These are phyloP conservation scores for Tolypocladium album DNA, from an alignment of 2,329 filamentous ascomycete species.

Conservation along the genomic window DNA sequence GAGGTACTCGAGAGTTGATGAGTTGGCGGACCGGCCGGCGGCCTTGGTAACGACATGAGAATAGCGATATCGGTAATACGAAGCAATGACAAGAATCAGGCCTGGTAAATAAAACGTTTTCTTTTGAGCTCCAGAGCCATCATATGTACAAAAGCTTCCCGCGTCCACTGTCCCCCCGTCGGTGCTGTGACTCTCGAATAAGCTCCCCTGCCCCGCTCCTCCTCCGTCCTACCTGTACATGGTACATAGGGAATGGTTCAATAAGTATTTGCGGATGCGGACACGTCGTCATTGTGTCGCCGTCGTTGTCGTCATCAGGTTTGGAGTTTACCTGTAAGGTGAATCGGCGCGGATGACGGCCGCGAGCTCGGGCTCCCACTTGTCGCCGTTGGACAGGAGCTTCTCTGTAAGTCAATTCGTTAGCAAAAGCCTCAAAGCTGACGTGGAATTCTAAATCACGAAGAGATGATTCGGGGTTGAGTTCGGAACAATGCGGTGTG, in stretches of 20 bases:
- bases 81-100: background rate
- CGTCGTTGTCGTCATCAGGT: background rate
- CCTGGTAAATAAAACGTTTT: background rate
- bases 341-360: slow-evolving; percentile 87
- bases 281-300: background rate
- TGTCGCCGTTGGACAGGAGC: slow-evolving; percentile 78
- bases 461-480: background rate
- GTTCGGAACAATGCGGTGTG: background rate
- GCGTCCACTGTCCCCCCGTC: background rate
- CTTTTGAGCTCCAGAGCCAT: background rate
- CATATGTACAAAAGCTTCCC: background rate
- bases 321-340: slow-evolving; percentile 61
- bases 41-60: background rate
- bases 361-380: slow-evolving; percentile 96
- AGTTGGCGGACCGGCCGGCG: background rate
- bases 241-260: background rate
- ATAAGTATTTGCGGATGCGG: background rate
- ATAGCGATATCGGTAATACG: background rate
- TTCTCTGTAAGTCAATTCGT: slow-evolving; percentile 47
- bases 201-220: background rate
- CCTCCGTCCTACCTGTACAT: background rate
- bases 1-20: background rate
- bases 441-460: background rate
- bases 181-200: background rate
- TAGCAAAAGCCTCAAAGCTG: slow-evolving; percentile 5